Percentiles rank a stretch among this genome's conserved stretches.
Conservation (phyloP, 768 basidiomycete genomes). For the Lactarius deliciosus region DNA sequence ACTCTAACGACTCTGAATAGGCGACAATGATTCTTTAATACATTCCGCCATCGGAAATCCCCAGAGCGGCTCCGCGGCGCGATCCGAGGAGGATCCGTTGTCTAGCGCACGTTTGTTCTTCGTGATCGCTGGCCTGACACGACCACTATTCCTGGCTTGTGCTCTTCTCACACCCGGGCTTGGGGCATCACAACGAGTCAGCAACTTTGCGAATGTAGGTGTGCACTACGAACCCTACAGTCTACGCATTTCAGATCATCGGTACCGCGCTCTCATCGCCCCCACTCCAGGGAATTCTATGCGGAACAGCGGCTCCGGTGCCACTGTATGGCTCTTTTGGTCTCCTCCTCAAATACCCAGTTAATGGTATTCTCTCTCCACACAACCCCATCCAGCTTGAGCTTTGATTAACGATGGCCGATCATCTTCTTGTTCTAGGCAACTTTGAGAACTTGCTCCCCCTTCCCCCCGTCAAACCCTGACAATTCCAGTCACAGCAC, state of each 20-base stretch:
- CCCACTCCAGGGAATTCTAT: constrained; percentile 17
- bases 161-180: constrained; percentile 19
- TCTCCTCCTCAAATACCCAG: constrained; percentile 13
- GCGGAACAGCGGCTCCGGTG: constrained; percentile 16
- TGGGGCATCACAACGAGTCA: constrained; percentile 1
- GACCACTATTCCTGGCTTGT: constrained; percentile 18
- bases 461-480: background rate
- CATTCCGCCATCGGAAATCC: constrained; percentile 6
- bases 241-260: constrained; percentile 10
- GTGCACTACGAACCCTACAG: background rate
- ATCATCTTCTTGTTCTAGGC: constrained; percentile 10
- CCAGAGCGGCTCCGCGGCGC: constrained; percentile 23
- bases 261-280: constrained; percentile 12
- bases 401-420: constrained; percentile 16
- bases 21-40: constrained; percentile 6
- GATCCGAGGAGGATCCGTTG: constrained; percentile 15
- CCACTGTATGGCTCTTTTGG: constrained; percentile 4
- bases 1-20: constrained; percentile 3
- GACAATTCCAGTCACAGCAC: constrained; percentile 2
- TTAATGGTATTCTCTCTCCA: constrained; percentile 18
- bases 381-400: constrained; percentile 16
- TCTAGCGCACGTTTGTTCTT: constrained; percentile 16
- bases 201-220: background rate
- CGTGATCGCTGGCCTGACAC: constrained; percentile 20
- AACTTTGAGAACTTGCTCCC: constrained; percentile 4